Conservation (phyloP, 1,284 basidiomycete species). For the Blastosporella zonata region DNA sequence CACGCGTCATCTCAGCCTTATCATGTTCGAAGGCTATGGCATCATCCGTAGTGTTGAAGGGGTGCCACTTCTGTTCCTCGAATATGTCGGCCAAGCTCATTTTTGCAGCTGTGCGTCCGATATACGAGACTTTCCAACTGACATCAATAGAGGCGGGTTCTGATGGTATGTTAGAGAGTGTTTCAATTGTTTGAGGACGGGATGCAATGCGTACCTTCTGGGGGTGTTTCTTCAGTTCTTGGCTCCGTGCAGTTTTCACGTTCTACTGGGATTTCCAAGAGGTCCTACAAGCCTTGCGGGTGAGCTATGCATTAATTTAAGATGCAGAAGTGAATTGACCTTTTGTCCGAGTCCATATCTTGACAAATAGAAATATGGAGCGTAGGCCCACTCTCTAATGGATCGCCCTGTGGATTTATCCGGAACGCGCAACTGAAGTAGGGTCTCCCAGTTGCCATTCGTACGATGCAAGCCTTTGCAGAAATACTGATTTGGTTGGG, state of each 20-base stretch:
- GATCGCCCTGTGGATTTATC: slow-evolving; percentile 17
- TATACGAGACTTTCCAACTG: slow-evolving; percentile 27
- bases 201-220: background rate
- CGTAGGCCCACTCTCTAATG: slow-evolving; percentile 27
- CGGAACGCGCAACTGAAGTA: slow-evolving; percentile 20
- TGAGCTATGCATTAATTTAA: background rate
- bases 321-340: slow-evolving; percentile 19
- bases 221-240: background rate
- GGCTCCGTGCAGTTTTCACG: slow-evolving; percentile 22
- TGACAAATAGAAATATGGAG: slow-evolving; percentile 23
- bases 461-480: slow-evolving; percentile 18
- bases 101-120: slow-evolving; percentile 21
- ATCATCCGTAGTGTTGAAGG: slow-evolving; percentile 23
- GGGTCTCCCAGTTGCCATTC: slow-evolving; percentile 28
- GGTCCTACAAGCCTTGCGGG: slow-evolving; percentile 22
- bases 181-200: background rate
- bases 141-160: slow-evolving; percentile 20
- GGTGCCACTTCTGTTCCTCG: slow-evolving; percentile 1
- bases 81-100: slow-evolving; percentile 12
- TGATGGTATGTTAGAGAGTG: background rate
- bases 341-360: slow-evolving; percentile 22
- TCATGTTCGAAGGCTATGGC: slow-evolving; percentile 17
- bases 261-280: slow-evolving; percentile 26
- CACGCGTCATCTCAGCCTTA: slow-evolving; percentile 19
- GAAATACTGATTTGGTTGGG: slow-evolving; percentile 10